Base-by-base conservation (phyloP, 352 stramenopile species). In the Pythium rhizo-oryzae region DNA sequence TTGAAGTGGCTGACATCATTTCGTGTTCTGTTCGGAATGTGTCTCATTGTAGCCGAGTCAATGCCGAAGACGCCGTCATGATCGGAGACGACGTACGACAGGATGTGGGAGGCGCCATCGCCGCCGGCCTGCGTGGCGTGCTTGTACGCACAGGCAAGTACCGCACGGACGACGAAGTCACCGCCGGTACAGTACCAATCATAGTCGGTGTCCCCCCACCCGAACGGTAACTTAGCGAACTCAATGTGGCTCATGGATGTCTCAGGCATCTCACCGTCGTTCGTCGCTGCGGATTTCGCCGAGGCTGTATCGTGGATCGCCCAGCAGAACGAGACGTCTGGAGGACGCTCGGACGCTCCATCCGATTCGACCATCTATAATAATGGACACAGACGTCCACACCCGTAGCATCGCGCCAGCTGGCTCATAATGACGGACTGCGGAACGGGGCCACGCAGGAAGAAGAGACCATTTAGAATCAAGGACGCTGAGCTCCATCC, bases 61-160 rank as follows among this genome's bases (percentile, higher is more conserved):
- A 15, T 2, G 41, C 70, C 2, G 59, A 65, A 18, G 67, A 87
- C 8, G 72, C 73, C 2, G 79, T 81, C 19, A 90, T 89, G 80
- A 82, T 90, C 33, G 78, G 82, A 2, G 78, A 90, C 64, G 80
- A 90, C 24, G 62, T 90, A 11, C 69, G 63, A 1, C 78, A 87
- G 63, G 81, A 90, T 47, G 76, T 86, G 1, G 58, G 68, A 19
- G 78, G 80, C n/a, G 78, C 82, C n/a, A 70, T 79, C 52, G 70
- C 60, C 13, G 46, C 87, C 19, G 80, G 79, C 8, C 84, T 89
- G 77, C 73, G 55, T 8, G 65, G 62, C 0, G 68, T 80, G 47
- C 73, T 90, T 11, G 75, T 90, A n/a, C 72, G 75, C 15, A 90
- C 80, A 4, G 80, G 82, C 37, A 84, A 87, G 53, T 87, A 87